A percentile compares a stretch with the other conserved stretches of the same genome.
phyloP scores from a whole-genome alignment of 371 early-diverging fungal genomes.

The Saksenaea oblongispora region DNA sequence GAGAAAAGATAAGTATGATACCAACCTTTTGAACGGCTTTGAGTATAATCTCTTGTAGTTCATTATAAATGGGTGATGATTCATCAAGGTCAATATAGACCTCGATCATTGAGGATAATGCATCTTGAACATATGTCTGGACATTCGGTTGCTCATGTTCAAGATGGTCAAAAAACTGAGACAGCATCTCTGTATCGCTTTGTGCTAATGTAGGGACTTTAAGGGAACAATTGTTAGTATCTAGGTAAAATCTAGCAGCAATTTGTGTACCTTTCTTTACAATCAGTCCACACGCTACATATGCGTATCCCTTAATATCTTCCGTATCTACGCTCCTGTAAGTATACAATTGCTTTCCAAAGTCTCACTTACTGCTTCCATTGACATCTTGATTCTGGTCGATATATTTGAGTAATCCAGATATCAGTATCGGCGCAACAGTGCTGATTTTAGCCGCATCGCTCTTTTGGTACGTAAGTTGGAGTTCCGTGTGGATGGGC shows the following conservation, averaged over 20 bases:
- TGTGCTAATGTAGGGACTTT: conserved; percentile 67
- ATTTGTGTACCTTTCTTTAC: conserved; percentile 65
- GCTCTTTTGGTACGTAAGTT: conserved; percentile 21
- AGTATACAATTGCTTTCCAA: background rate
- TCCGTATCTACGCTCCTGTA: conserved; percentile 53
- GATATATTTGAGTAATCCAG: conserved; percentile 74
- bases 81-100: conserved; percentile 57
- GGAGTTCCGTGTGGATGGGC: background rate
- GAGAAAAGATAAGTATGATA: background rate
- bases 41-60: conserved; percentile 52
- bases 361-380: conserved; percentile 36
- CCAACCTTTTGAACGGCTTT: conserved; percentile 68
- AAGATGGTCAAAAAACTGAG: conserved; percentile 71
- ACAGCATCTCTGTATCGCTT: conserved; percentile 61
- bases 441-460: conserved; percentile 56
- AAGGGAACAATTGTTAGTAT: background rate
- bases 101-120: conserved; percentile 77
- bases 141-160: conserved; percentile 66
- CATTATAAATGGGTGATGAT: conserved; percentile 36
- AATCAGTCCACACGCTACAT: conserved; percentile 78
- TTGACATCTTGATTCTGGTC: conserved; percentile 48
- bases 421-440: conserved; percentile 70
- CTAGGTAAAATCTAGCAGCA: background rate
- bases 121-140: conserved; percentile 78
- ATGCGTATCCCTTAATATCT: conserved; percentile 81